Base-by-base conservation (phyloP, 208 protist genomes). In the Kentomonas sorsogonicus region DNA sequence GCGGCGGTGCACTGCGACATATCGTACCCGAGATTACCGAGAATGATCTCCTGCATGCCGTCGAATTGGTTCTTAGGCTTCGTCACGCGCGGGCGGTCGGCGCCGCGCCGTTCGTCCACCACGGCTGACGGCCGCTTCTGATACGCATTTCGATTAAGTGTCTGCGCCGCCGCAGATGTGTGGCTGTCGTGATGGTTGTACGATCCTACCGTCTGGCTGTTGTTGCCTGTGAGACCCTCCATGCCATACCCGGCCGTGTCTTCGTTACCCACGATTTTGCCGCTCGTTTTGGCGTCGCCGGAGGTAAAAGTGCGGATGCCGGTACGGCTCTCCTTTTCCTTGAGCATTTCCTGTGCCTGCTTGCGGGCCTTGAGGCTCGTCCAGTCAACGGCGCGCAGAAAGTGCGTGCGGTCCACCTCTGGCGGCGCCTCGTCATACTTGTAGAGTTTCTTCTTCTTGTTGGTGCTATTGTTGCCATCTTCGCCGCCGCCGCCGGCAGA, bases 41-140 rank as follows among this genome's bases (percentile, higher is more conserved):
- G 57, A n/a, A n/a, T n/a, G n/a, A n/a, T n/a, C 18, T 79, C 45
- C 22, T 79, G 84, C 15, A 91, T 57, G 13, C 79, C 81, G 60
- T 94, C 87, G 60, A 94, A 94, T 69, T 94, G 87, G 59, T 66
- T 84, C 58, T 89, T 91, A 6, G 83, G 87, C 59, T 91, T 91
- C 22, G 77, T 91, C 7, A 71, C 46, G 58, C 80, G 79, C 1
- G 39, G 27, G 31, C 48, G 52, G n/a, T 20, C 25, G 13, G 56
- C 61, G 13, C 34, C 29, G 39, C 60, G 46, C 20, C 34, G 65
- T 31, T 71, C 60, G 27, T 50, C 63, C 40, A 51, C 72, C 4
- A 80, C 50, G 31, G n/a, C 22, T 15, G 48, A 55, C 7, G 58
- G 38, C 3, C 54, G 65, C 44, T 64, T 67, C 46, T 58, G 58